Percentiles rank a stretch among this genome's conserved stretches.
Conservation (phyloP, 2,329 filamentous ascomycete species). For the Aspergillus luchuensis region DNA sequence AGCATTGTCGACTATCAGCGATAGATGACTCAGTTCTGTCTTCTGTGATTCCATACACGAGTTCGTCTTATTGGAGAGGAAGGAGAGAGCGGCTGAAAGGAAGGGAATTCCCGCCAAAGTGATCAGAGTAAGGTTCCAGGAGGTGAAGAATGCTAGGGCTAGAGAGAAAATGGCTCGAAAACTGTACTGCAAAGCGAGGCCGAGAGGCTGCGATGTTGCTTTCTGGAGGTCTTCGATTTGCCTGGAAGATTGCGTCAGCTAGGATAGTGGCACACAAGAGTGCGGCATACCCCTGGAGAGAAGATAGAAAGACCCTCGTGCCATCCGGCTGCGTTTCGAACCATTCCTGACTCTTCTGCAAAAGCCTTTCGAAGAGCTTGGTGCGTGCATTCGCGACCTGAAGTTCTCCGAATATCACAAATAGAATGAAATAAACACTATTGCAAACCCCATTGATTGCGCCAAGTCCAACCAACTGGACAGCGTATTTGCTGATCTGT, state of each 20-base stretch:
- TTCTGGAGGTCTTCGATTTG: constrained; percentile 80
- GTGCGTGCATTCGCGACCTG: constrained; percentile 69
- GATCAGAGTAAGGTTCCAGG: constrained; percentile 81
- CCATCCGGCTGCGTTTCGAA: constrained; percentile 75
- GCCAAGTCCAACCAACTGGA: constrained; percentile 66
- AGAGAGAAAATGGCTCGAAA: constrained; percentile 68
- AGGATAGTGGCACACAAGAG: background rate
- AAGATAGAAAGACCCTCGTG: constrained; percentile 68
- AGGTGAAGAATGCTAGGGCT: constrained; percentile 72
- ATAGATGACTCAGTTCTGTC: constrained; percentile 65
- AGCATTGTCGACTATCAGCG: constrained; percentile 70
- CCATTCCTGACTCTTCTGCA: constrained; percentile 78
- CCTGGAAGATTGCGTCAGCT: constrained; percentile 48
- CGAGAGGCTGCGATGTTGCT: constrained; percentile 77
- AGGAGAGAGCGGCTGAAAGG: constrained; percentile 60
- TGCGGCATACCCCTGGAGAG: constrained; percentile 69
- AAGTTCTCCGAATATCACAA: constrained; percentile 78
- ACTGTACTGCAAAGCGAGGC: constrained; percentile 65
- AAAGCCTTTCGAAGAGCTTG: constrained; percentile 66
- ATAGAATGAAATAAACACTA: constrained; percentile 66
- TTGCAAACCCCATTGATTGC: constrained; percentile 67
- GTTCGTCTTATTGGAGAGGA: constrained; percentile 64
- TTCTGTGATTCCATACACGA: constrained; percentile 70
- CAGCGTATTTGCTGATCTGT: constrained; percentile 61
- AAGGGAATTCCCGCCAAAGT: constrained; percentile 73